Conservation (phyloP, 768 basidiomycete genomes). For the Pleurotus platypus region DNA sequence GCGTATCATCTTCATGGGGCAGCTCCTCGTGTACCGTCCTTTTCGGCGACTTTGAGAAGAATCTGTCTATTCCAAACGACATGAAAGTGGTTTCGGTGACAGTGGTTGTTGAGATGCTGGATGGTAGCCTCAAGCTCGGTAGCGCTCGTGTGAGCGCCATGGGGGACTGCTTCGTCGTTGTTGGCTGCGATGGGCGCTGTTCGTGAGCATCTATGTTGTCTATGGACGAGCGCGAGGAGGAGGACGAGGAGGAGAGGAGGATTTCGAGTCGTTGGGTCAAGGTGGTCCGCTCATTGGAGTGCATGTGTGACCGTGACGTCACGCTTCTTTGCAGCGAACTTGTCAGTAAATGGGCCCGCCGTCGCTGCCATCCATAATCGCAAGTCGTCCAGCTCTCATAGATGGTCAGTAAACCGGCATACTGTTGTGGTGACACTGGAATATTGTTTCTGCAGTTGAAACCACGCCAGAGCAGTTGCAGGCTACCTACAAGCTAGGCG, state of each 20-base stretch:
- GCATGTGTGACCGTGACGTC: slow-evolving; percentile 25
- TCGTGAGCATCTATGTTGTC: slow-evolving; percentile 2
- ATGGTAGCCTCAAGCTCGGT: not conserved
- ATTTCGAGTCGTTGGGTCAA: slow-evolving; percentile 19
- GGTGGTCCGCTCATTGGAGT: slow-evolving; percentile 14
- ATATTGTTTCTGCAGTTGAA: slow-evolving; percentile 29
- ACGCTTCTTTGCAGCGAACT: slow-evolving; percentile 13
- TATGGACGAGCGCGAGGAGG: not conserved
- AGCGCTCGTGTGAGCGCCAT: not conserved
- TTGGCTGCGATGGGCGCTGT: not conserved
- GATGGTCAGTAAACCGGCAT: slow-evolving; percentile 36
- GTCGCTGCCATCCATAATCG: slow-evolving; percentile 47
- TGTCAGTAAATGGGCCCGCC: not conserved
- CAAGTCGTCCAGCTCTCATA: slow-evolving; percentile 43
- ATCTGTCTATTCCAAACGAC: not conserved
- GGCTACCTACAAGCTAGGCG: slow-evolving; percentile 41
- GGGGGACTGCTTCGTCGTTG: not conserved
- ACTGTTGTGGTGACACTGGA: not conserved
- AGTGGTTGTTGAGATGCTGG: not conserved
- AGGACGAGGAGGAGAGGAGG: slow-evolving; percentile 12
- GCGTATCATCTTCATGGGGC: slow-evolving; percentile 6
- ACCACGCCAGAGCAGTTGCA: slow-evolving; percentile 55
- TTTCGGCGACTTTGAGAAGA: slow-evolving; percentile 8
- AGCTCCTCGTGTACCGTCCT: slow-evolving; percentile 4
- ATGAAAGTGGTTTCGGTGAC: not conserved